Evolutionary conservation across 805 yeast species (phyloP).

Genomic region (Cyberlindnera lachancei): DNA sequence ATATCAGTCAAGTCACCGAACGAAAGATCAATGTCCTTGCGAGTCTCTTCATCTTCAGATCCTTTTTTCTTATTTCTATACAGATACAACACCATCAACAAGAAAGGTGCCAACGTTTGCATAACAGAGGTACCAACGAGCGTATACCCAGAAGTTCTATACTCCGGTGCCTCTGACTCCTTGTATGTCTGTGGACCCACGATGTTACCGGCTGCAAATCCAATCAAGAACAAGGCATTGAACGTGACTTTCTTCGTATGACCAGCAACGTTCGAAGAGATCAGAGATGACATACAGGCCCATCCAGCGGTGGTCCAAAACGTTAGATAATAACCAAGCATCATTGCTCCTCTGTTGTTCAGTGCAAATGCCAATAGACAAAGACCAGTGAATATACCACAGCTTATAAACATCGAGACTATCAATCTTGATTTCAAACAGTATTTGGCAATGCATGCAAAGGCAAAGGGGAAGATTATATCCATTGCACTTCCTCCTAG

Average conservation of each 20-base stretch:
- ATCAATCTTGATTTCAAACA: slow-evolving; percentile 8
- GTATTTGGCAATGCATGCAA: slow-evolving; percentile 5
- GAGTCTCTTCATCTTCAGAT: background rate
- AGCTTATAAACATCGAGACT: slow-evolving; percentile 4
- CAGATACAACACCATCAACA: slow-evolving; percentile 3
- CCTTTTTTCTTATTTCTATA: slow-evolving; percentile 4
- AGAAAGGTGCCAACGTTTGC: slow-evolving; percentile 2
- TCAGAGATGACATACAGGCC: slow-evolving; percentile 6
- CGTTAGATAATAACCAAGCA: slow-evolving; percentile 26
- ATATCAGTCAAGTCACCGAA: slow-evolving; percentile 39
- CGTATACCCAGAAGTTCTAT: slow-evolving; percentile 22
- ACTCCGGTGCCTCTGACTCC: slow-evolving; percentile 48
- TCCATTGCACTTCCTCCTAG: slow-evolving; percentile 30
- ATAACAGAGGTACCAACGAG: slow-evolving; percentile 5
- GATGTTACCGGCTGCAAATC: slow-evolving; percentile 23
- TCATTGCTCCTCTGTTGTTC: slow-evolving; percentile 18
- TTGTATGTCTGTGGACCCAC: slow-evolving; percentile 69
- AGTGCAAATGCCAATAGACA: slow-evolving; percentile 31
- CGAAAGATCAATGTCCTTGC: slow-evolving; percentile 3
- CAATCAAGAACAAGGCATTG: slow-evolving; percentile 12
- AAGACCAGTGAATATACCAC: slow-evolving; percentile 3
- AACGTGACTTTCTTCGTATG: too few species aligned
- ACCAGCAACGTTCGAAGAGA: slow-evolving; percentile 19
- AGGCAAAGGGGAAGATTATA: slow-evolving; percentile 16
- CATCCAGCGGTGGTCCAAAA: slow-evolving; percentile 18